Conservation (phyloP, 2,329 filamentous ascomycete genomes). For the Ascomycota sp. region DNA sequence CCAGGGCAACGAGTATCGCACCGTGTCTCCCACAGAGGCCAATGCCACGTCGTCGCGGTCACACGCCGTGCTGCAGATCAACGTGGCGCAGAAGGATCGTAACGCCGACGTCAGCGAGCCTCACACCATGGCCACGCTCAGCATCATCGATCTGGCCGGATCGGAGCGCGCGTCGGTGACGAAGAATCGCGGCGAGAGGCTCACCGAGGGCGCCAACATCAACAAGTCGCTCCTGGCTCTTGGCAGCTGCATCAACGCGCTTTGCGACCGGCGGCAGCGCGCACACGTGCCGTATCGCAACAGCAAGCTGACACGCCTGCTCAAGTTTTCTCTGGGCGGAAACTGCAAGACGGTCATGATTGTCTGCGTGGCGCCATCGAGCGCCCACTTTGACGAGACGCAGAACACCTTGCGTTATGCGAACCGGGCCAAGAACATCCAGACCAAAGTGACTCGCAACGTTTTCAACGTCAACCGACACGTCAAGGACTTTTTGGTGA, state of each 20-base stretch:
- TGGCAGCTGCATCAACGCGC: constrained; percentile 92
- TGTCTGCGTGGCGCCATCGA: constrained; percentile 90
- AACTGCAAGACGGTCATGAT: constrained; percentile 99
- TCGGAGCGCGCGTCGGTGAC: constrained; percentile 91
- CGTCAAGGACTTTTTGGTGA: constrained; percentile 96
- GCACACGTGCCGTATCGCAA: constrained; percentile 95
- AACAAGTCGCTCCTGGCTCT: constrained; percentile 92
- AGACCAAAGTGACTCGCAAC: constrained; percentile 97
- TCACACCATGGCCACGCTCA: constrained; percentile 92
- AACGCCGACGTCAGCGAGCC: constrained; percentile 85
- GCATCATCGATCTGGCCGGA: constrained; percentile 91
- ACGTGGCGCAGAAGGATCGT: constrained; percentile 78
- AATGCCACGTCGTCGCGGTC: constrained; percentile 95
- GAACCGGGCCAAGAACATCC: constrained; percentile 96
- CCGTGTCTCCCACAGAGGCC: constrained; percentile 87
- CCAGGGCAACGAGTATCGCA: constrained; percentile 77
- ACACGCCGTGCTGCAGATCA: constrained; percentile 92
- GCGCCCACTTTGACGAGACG: constrained; percentile 90
- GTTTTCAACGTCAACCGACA: constrained; percentile 98
- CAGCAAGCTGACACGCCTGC: constrained; percentile 80
- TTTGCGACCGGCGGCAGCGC: constrained; percentile 76
- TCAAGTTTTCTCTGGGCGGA: constrained; percentile 91
- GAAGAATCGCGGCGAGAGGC: constrained; percentile 78
- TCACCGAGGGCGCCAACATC: constrained; percentile 92
- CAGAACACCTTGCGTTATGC: constrained; percentile 95